phyloP scores from a whole-genome alignment of 306 rosid genomes.

The Arachis stenosperma region DNA sequence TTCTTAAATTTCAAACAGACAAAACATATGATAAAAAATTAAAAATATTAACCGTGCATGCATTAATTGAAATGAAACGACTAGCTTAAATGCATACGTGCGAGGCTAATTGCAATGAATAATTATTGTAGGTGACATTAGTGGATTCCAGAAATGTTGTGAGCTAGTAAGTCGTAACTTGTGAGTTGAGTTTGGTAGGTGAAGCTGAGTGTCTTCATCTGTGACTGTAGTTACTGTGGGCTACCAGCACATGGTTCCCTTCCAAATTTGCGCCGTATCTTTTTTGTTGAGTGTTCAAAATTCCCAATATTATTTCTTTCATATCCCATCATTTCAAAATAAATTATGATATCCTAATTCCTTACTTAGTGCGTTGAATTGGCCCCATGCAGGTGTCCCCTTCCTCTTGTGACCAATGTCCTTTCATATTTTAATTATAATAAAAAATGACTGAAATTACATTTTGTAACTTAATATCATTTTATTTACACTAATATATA shows the following conservation, averaged over 20 bases:
- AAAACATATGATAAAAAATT: no score
- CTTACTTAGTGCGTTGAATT: not conserved
- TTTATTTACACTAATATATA: no score
- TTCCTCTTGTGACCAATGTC: not conserved
- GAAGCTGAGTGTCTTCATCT: not conserved
- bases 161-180: not conserved
- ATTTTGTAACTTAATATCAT: no score
- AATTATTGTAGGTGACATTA: not conserved
- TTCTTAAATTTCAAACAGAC: no score
- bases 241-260: not conserved
- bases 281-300: no score
- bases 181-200: not conserved
- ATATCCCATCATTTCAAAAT: not conserved
- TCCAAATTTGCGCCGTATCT: not conserved
- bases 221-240: not conserved
- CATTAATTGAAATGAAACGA: not conserved
- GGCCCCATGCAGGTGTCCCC: slow-evolving; percentile 5
- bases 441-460: no score
- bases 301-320: no score
- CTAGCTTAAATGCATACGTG: not conserved
- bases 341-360: not conserved
- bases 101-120: not conserved
- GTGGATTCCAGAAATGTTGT: not conserved
- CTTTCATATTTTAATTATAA: not conserved
- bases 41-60: no score